These are phyloP conservation scores for Nitzschia sp. DNA, from an alignment of 108 stramenopile species.

Conservation along the genomic window DNA sequence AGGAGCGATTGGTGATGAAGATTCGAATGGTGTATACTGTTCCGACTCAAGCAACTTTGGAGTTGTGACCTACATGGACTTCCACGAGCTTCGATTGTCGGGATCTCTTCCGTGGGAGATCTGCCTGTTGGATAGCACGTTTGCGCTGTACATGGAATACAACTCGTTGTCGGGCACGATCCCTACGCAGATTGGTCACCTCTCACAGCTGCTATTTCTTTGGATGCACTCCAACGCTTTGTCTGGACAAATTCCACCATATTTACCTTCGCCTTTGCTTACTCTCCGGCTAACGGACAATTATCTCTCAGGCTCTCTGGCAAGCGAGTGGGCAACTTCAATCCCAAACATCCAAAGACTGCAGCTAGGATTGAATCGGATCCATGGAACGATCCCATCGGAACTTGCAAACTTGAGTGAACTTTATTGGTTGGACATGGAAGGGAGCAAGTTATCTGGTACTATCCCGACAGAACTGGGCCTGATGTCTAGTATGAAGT, in stretches of 20 bases:
- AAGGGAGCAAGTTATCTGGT: conserved; percentile 48
- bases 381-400: conserved; percentile 22
- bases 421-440: conserved; percentile 37
- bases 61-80: background rate
- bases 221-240: too few species aligned
- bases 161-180: too few species aligned
- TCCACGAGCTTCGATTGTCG: background rate
- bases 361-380: conserved; percentile 24
- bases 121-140: background rate
- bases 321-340: too few species aligned
- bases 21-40: background rate
- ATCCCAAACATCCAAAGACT: too few species aligned
- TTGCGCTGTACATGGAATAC: background rate
- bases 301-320: too few species aligned
- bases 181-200: too few species aligned
- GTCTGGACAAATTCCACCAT: too few species aligned
- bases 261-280: too few species aligned
- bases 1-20: background rate
- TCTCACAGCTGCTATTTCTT: too few species aligned
- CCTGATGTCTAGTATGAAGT: conserved; percentile 19
- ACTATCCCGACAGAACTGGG: conserved; percentile 51
- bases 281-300: too few species aligned
- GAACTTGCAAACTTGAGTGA: conserved; percentile 32
- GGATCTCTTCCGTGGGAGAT: background rate
- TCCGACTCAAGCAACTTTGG: background rate